phyloP scores from a whole-genome alignment of 495 filamentous ascomycete species.

The Daldinia grandis region DNA sequence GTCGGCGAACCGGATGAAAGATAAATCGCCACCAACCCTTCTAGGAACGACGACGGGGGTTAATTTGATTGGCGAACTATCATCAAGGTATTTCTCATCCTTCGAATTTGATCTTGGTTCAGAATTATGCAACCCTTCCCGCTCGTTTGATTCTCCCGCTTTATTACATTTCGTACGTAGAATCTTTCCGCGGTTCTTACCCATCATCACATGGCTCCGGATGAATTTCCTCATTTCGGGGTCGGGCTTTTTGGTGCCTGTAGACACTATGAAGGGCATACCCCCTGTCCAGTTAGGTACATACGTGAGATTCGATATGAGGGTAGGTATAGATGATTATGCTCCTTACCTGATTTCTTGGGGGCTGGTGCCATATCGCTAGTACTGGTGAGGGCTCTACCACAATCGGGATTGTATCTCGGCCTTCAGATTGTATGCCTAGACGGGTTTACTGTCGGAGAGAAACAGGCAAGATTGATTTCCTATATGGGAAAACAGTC shows the following conservation, averaged over 20 bases:
- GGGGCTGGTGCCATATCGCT: constrained; percentile 16
- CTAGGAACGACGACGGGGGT: constrained; percentile 7
- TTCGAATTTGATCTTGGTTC: neutral
- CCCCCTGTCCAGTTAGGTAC: neutral
- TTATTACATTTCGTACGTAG: constrained; percentile 11
- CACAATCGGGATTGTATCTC: neutral
- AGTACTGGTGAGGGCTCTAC: too few relatives aligned
- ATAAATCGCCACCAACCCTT: constrained; percentile 36
- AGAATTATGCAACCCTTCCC: neutral
- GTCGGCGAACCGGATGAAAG: constrained; percentile 46
- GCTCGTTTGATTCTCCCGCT: neutral
- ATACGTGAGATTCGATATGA: neutral
- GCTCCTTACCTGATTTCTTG: constrained; percentile 18
- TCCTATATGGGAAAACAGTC: constrained; percentile 25
- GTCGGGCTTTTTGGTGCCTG: constrained; percentile 41
- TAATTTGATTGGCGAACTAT: neutral
- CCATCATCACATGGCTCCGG: constrained; percentile 60
- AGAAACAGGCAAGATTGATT: constrained; percentile 8
- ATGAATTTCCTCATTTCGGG: constrained; percentile 51
- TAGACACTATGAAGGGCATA: constrained; percentile 47
- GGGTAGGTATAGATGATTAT: neutral
- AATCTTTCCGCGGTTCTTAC: constrained; percentile 52
- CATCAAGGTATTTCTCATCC: neutral
- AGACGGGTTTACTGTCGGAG: neutral
- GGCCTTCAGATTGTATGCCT: constrained; percentile 10